Evolutionary conservation across 768 basidiomycete species (phyloP).

Genomic region (Strobilomyces echinocephalus): DNA sequence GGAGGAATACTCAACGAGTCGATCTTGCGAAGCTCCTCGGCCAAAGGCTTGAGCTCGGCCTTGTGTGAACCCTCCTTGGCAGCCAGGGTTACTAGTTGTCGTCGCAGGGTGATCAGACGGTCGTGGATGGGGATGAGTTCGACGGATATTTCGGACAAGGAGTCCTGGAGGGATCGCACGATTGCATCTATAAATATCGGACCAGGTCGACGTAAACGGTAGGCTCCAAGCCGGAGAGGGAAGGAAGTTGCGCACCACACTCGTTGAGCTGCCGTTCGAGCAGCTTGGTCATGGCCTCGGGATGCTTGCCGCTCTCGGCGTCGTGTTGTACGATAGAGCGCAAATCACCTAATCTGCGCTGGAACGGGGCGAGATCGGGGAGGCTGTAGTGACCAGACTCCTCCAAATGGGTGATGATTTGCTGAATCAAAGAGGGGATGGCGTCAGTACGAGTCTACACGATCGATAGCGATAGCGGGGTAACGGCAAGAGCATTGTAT

Average conservation of each 20-base stretch:
- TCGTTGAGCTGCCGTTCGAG: constrained; percentile 88
- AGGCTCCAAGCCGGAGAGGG: constrained; percentile 1
- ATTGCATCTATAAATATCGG: constrained; percentile 54
- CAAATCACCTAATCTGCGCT: constrained; percentile 72
- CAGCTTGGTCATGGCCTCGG: constrained; percentile 81
- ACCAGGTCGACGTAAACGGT: neutral
- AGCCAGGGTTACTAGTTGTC: constrained; percentile 83
- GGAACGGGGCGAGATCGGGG: constrained; percentile 84
- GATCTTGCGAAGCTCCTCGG: constrained; percentile 91
- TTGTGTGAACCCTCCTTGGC: constrained; percentile 84
- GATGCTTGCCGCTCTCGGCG: constrained; percentile 74
- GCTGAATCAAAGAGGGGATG: constrained; percentile 43
- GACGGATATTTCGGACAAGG: constrained; percentile 79
- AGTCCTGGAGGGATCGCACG: constrained; percentile 74
- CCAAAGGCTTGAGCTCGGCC: constrained; percentile 80
- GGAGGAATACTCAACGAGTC: constrained; percentile 79
- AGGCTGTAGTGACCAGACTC: constrained; percentile 95
- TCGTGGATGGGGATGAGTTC: constrained; percentile 92
- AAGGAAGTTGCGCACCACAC: constrained; percentile 60
- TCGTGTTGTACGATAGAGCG: constrained; percentile 84
- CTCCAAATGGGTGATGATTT: constrained; percentile 93
- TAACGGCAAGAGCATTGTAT: constrained; percentile 13
- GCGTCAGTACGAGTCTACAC: constrained; percentile 25
- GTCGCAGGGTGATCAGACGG: constrained; percentile 78
- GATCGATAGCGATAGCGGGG: constrained; percentile 10